These are phyloP conservation scores for Aspergillus ochraceoroseus DNA, from an alignment of 2,329 filamentous ascomycete genomes.

Conservation along the genomic window DNA sequence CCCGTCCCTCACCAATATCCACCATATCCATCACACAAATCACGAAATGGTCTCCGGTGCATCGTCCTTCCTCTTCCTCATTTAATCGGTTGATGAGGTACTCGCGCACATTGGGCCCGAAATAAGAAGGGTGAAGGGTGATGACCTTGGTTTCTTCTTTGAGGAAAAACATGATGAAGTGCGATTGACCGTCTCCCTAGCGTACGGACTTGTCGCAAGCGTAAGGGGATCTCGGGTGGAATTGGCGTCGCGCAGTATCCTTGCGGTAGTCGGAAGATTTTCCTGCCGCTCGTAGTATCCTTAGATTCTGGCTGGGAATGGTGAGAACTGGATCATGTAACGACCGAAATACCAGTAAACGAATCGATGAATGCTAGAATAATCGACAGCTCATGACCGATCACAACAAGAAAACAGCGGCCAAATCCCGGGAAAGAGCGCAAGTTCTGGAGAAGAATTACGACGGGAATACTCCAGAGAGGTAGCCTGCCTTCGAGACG, in stretches of 20 bases:
- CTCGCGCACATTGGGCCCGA: constrained; percentile 87
- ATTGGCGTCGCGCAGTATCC: too few relatives aligned
- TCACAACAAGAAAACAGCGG: constrained; percentile 2
- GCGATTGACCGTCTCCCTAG: not conserved
- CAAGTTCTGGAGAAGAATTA: not conserved
- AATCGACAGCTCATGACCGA: constrained; percentile 13
- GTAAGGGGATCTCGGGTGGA: too few relatives aligned
- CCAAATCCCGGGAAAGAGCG: constrained; percentile 2
- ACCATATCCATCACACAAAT: constrained; percentile 97
- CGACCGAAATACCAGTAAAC: constrained; percentile 5
- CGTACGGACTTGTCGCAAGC: not conserved
- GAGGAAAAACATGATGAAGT: constrained; percentile 89
- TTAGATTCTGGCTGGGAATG: too few relatives aligned
- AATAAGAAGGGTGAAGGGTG: constrained; percentile 93
- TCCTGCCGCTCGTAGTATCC: too few relatives aligned
- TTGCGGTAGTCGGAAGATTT: too few relatives aligned
- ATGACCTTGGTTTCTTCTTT: constrained; percentile 94
- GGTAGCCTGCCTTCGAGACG: constrained; percentile 5
- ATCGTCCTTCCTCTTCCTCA: constrained; percentile 90
- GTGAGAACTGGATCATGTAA: too few relatives aligned
- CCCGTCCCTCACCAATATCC: constrained; percentile 87
- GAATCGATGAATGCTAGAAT: constrained; percentile 9
- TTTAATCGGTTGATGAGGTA: constrained; percentile 85
- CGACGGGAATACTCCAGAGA: constrained; percentile 5
- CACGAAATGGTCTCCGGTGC: constrained; percentile 93